Evolutionary conservation across 176 grass and related monocot species (phyloP).

Genomic region (Oryza rufipogon): DNA sequence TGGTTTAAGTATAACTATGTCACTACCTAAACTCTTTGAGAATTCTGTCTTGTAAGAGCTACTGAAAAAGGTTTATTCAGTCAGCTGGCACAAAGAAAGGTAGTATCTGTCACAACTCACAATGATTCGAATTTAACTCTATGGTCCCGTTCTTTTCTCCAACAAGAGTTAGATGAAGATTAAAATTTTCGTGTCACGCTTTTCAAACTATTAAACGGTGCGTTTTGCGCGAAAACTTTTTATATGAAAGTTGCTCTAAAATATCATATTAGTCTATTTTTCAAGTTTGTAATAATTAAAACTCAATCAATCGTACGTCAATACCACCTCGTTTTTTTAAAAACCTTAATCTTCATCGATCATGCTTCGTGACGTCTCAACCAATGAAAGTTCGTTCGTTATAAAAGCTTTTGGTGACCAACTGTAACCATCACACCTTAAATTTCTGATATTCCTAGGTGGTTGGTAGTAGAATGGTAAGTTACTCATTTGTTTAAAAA

Average conservation of each 20-base stretch:
- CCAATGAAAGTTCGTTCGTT: background rate
- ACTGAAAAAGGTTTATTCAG: background rate
- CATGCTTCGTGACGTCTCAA: background rate
- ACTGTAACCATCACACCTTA: constrained; percentile 1
- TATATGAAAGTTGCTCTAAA: too few relatives aligned
- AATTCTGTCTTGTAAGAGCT: background rate
- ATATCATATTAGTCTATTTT: too few relatives aligned
- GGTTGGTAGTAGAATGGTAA: background rate
- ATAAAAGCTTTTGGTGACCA: background rate
- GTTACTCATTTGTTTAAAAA: background rate
- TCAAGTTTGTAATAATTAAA: too few relatives aligned
- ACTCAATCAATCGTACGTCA: too few relatives aligned
- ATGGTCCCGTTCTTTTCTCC: too few relatives aligned
- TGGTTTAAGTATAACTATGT: background rate
- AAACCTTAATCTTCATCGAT: too few relatives aligned
- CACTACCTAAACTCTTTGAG: background rate
- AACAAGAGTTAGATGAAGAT: too few relatives aligned
- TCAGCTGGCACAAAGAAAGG: background rate
- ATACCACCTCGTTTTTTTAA: too few relatives aligned
- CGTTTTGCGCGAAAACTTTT: too few relatives aligned
- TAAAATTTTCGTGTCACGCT: too few relatives aligned
- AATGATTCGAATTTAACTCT: background rate
- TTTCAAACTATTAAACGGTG: too few relatives aligned
- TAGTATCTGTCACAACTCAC: background rate
- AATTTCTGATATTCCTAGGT: constrained; percentile 10